Evolutionary conservation across 768 basidiomycete genomes (phyloP).

Genomic region (Multifurca ochricompacta): DNA sequence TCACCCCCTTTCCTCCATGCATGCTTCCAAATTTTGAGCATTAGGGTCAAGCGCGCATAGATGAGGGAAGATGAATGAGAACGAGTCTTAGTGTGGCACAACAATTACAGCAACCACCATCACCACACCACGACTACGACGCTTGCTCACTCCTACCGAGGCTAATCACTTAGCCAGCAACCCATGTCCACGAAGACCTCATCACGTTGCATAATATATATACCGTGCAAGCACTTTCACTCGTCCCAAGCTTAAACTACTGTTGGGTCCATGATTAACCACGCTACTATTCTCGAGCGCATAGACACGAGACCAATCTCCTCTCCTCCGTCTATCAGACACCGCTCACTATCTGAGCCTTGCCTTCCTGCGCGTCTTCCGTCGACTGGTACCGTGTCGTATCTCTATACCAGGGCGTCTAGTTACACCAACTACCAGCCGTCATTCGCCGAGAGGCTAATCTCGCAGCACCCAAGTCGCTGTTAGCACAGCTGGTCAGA

Average conservation of each 20-base stretch:
- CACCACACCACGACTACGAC: no score
- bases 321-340: conserved; percentile 24
- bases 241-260: background rate
- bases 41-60: conserved; percentile 20
- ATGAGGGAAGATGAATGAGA: background rate
- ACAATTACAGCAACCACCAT: no score
- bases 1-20: conserved; percentile 36
- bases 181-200: background rate
- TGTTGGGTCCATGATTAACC: conserved; percentile 16
- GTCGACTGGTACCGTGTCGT: conserved; percentile 41
- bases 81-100: no score
- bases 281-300: conserved; percentile 12
- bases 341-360: conserved; percentile 39
- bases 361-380: conserved; percentile 68
- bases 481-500: conserved; percentile 43
- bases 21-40: conserved; percentile 47
- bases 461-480: conserved; percentile 45
- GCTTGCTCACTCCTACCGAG: background rate
- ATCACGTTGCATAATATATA: background rate
- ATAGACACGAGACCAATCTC: conserved; percentile 2
- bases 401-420: background rate
- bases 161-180: no score
- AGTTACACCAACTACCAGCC: conserved; percentile 34
- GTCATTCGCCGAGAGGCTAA: conserved; percentile 70
- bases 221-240: background rate